Conservation (phyloP, 371 early-diverging fungal species). For the Smittium culicis region DNA sequence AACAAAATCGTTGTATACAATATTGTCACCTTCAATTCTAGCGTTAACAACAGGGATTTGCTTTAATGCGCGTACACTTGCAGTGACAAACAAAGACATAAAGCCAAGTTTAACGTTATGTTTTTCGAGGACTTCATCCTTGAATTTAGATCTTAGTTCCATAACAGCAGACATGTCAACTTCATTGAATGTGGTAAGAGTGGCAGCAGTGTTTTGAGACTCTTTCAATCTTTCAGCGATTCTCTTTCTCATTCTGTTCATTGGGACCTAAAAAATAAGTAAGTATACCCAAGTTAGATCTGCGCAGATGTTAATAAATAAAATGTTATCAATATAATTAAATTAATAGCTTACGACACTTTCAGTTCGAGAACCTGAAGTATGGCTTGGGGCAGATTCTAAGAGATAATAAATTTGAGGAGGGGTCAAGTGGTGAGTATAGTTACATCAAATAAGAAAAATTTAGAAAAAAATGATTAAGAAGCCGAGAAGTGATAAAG, state of each 20-base stretch:
- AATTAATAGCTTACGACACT: neutral
- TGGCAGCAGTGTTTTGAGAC: conserved; percentile 90
- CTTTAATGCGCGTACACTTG: conserved; percentile 63
- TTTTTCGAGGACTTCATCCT: conserved; percentile 85
- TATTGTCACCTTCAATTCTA: conserved; percentile 62
- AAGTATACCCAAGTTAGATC: too few relatives aligned
- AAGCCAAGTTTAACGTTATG: conserved; percentile 93
- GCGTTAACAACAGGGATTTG: conserved; percentile 89
- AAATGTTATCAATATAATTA: neutral
- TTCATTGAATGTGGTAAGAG: conserved; percentile 96
- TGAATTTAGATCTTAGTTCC: conserved; percentile 75
- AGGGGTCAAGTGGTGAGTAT: too few relatives aligned
- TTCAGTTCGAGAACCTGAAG: neutral
- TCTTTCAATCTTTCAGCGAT: conserved; percentile 92
- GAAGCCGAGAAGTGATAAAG: too few relatives aligned
- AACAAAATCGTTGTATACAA: conserved; percentile 84
- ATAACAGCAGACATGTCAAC: conserved; percentile 91
- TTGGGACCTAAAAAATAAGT: conserved; percentile 59
- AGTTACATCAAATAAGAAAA: too few relatives aligned
- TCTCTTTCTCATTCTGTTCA: conserved; percentile 91
- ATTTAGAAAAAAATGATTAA: too few relatives aligned
- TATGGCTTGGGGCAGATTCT: neutral
- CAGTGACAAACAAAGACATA: conserved; percentile 95
- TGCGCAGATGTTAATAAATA: neutral
- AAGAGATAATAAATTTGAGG: neutral